phyloP scores from a whole-genome alignment of 352 stramenopile genomes.

The Globisporangium nagaii region DNA sequence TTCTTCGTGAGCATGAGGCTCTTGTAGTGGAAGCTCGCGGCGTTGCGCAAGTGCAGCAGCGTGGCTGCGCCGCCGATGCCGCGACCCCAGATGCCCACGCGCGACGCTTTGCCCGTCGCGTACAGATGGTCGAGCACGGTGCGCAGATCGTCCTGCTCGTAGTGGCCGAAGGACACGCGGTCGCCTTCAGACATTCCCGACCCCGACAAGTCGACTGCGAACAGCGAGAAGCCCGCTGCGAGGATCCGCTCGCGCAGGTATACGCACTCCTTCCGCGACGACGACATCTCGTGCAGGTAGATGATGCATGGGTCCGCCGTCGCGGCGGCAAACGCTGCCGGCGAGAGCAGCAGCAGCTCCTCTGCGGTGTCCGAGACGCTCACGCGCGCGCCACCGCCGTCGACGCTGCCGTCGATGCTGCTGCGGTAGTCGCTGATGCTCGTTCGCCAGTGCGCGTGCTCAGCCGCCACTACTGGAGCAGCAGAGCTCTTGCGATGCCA shows the following conservation, averaged over 20 bases:
- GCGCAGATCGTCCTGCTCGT: constrained; percentile 62
- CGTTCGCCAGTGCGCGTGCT: constrained; percentile 5
- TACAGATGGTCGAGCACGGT: constrained; percentile 61
- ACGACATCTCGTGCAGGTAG: constrained; percentile 78
- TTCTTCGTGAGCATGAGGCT: constrained; percentile 31
- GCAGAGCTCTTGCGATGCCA: constrained; percentile 30
- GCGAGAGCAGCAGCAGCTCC: constrained; percentile 3
- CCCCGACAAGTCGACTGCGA: constrained; percentile 67
- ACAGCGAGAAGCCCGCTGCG: constrained; percentile 55
- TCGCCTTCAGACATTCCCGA: constrained; percentile 62
- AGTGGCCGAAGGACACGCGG: constrained; percentile 62
- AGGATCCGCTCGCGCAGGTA: constrained; percentile 58
- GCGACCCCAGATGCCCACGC: constrained; percentile 59
- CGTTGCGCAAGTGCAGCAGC: constrained; percentile 46
- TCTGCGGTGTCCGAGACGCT: constrained; percentile 2
- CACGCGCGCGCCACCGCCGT: not conserved
- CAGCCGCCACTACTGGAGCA: not conserved
- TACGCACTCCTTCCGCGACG: constrained; percentile 66
- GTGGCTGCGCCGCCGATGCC: constrained; percentile 53
- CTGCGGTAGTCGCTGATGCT: constrained; percentile 21
- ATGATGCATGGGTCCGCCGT: constrained; percentile 46
- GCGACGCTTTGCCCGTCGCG: constrained; percentile 42
- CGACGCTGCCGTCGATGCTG: constrained; percentile 11
- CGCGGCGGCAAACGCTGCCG: not conserved
- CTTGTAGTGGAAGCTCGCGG: constrained; percentile 39